Evolutionary conservation across 352 stramenopile genomes (phyloP).

Genomic region (Blastocystis sp.): DNA sequence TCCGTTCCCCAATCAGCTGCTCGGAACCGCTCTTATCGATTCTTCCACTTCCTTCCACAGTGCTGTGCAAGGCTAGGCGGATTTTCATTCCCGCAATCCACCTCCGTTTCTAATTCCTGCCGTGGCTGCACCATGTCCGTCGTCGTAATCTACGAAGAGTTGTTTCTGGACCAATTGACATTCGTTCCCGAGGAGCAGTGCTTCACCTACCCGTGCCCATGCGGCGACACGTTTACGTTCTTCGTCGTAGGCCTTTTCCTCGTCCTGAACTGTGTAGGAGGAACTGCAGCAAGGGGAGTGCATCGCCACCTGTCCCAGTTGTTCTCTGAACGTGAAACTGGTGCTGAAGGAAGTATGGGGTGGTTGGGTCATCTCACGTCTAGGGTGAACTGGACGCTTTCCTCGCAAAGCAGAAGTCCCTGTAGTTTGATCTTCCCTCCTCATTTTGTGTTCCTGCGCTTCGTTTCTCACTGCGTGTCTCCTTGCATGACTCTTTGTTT

Average conservation of each 20-base stretch:
- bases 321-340: conserved; percentile 58
- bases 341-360: conserved; percentile 30
- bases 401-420: background rate
- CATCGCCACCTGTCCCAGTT: conserved; percentile 63
- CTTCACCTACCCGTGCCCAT: conserved; percentile 66
- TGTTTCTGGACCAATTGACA: conserved; percentile 12
- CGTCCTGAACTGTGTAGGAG: conserved; percentile 4
- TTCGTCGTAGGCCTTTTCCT: conserved; percentile 24
- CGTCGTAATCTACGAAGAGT: conserved; percentile 67
- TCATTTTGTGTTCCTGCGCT: background rate
- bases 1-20: conserved; percentile 38
- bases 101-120: background rate
- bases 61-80: background rate
- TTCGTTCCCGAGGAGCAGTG: conserved; percentile 38
- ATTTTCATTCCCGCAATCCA: background rate
- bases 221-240: conserved; percentile 67
- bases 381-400: conserved; percentile 32
- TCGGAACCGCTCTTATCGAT: background rate
- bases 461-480: background rate
- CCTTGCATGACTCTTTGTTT: background rate
- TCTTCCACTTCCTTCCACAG: background rate
- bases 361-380: background rate
- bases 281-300: conserved; percentile 53
- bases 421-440: background rate
- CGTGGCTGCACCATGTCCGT: background rate